Evolutionary conservation across 768 basidiomycete species (phyloP).

Genomic region (Asterophora parasitica): DNA sequence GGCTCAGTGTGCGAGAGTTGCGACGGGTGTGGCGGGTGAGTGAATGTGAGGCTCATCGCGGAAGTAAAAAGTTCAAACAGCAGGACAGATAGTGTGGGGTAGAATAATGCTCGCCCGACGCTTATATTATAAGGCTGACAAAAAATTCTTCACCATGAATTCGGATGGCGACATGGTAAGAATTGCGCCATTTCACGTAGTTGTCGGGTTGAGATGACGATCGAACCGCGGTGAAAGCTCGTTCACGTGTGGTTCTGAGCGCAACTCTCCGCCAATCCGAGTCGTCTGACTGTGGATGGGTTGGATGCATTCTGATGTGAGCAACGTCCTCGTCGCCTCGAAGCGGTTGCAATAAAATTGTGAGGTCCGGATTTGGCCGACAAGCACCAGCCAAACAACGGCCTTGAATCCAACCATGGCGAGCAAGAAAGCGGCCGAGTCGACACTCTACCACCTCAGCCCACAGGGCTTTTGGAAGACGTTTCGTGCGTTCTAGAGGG

Average conservation of each 20-base stretch:
- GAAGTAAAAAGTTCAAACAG: background rate
- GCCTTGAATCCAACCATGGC: constrained; percentile 45
- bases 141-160: constrained; percentile 1
- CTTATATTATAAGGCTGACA: background rate
- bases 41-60: constrained; percentile 24
- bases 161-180: constrained; percentile 7
- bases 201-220: constrained; percentile 10
- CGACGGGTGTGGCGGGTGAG: constrained; percentile 30
- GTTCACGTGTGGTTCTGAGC: too few relatives aligned
- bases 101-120: background rate
- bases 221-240: constrained; percentile 1
- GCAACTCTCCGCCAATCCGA: background rate
- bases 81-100: background rate
- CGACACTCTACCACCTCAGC: constrained; percentile 84
- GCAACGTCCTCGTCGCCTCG: too few relatives aligned
- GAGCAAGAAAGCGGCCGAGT: constrained; percentile 77
- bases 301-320: too few relatives aligned
- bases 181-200: constrained; percentile 19
- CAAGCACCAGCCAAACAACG: constrained; percentile 15
- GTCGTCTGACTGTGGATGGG: background rate
- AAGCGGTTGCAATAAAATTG: background rate
- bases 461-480: constrained; percentile 96
- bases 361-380: constrained; percentile 11
- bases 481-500: constrained; percentile 55
- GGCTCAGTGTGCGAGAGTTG: constrained; percentile 4